Evolutionary conservation across 2,329 filamentous ascomycete species (phyloP), one percentile per base, ranked within the genome.

Genomic region (Aspergillus quadricinctus): DNA sequence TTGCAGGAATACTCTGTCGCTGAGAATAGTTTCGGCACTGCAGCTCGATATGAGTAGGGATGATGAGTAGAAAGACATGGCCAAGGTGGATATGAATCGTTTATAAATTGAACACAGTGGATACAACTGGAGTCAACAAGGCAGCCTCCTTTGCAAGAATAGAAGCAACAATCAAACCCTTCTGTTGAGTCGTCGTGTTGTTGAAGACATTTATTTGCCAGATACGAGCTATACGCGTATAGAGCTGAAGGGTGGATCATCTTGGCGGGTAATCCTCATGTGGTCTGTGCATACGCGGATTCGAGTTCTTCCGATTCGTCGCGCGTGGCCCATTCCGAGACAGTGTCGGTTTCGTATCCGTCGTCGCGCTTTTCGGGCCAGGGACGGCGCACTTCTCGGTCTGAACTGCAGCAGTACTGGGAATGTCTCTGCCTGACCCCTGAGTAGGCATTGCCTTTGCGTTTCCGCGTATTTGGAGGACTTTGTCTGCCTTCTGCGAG

Each of bases 211-310:
- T 29, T 29, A 29, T 29, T 29, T 29, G 28, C 28, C 14, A 7
- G 14, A 17, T 5, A 5, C 7, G 25, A 40, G 35, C 19, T 54
- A 25, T 51, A 52, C 59, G 53, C 59, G 57, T 63, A 61, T 58
- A 55, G 50, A 52, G n/a, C 11, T 23, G 27, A 28, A 28, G 17
- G 19, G 45, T 43, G 50, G 37, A 49, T 53, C 46, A 17, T 4
- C n/a, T 3, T 5, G 19, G 48, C 40, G 50, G 37, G 31, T 49
- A 37, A 25, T 3, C 17, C 2, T 3, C 4, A 29, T 0, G 29
- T 58, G 58, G 60, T 55, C 57, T 31, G 61, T 64, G 61, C 61
- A 64, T 64, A 64, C 60, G 61, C 60, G 61, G 51, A 62, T 45
- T 45, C 4, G n/a, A 8, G n/a, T 19, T 45, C 21, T 45, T 45